phyloP scores from a whole-genome alignment of 768 basidiomycete species.

The Xerocomus potaroensis region DNA sequence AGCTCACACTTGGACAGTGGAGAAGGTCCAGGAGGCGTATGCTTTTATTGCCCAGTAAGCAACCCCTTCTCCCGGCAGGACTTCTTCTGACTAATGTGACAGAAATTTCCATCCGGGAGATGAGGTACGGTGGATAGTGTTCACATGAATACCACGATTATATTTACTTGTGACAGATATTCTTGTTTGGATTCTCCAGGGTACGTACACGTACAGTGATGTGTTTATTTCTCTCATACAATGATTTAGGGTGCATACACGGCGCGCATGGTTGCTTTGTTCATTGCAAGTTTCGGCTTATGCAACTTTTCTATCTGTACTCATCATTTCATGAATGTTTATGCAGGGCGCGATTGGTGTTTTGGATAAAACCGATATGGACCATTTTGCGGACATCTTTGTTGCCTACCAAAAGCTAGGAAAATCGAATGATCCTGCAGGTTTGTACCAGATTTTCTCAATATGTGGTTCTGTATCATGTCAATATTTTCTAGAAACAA shows the following conservation, averaged over 20 bases:
- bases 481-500: slow-evolving; percentile 29
- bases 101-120: slow-evolving; percentile 72
- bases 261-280: slow-evolving; percentile 66
- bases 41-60: slow-evolving; percentile 77
- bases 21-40: slow-evolving; percentile 76
- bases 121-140: slow-evolving; percentile 42
- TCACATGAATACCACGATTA: neutral
- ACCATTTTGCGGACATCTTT: slow-evolving; percentile 63
- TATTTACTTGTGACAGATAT: slow-evolving; percentile 46
- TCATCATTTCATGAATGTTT: neutral
- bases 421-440: slow-evolving; percentile 43
- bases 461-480: neutral
- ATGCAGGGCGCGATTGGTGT: slow-evolving; percentile 64
- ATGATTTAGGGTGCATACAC: slow-evolving; percentile 67
- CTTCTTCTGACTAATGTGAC: neutral
- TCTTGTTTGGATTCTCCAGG: slow-evolving; percentile 74
- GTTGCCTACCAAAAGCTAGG: slow-evolving; percentile 58
- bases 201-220: slow-evolving; percentile 31
- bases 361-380: slow-evolving; percentile 69
- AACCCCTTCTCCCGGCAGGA: neutral
- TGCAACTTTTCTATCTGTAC: neutral
- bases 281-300: slow-evolving; percentile 30
- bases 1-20: slow-evolving; percentile 37
- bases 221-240: slow-evolving; percentile 3
- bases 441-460: slow-evolving; percentile 26